Base-by-base conservation (phyloP, 352 stramenopile genomes). In the Phytophthora meadii region DNA sequence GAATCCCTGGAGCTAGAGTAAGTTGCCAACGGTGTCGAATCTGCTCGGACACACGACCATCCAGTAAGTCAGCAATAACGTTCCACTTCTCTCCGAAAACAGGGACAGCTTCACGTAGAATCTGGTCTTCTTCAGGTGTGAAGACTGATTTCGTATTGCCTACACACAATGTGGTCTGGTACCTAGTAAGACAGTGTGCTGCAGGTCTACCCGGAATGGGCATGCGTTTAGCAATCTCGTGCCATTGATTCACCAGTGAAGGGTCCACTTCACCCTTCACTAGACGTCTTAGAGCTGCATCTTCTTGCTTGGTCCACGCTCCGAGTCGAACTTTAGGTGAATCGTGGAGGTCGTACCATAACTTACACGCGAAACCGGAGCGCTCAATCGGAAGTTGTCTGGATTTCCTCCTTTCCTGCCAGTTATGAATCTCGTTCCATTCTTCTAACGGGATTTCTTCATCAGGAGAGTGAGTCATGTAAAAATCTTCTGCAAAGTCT, bases 61-160 rank as follows among this genome's bases (percentile, higher is more conserved):
- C 84, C 68, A 93, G 73, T 27, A 93, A 74, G 49, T 91, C 84
- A 2, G 84, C 84, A 64, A 93, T 88, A 49, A 90, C 80, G 15
- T 87, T 89, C 82, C 82, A 93, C 41, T 86, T 86, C 54, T 93
- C 84, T n/a, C 84, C 84, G 59, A 93, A 91, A 5, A 92, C 73
- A 3, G 70, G 56, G 3, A 93, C 77, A 15, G 78, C 81, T 45
- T 86, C 48, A 1, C 63, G 69, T n/a, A 89, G 57, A n/a, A 83
- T 65, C 24, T 72, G 53, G 40, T 89, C 81, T 48, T 89, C 81
- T 58, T 84, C 71, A 0, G 68, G 60, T 8, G 81, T 77, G 62
- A 89, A 89, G 17, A 22, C 68, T 14, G 76, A 77, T 52, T 75
- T 68, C 5, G 82, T 61, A 17, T 82, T 87, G 3, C 65, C 60